Conservation (phyloP, 2,329 filamentous ascomycete species). For the Ophiocordyceps polyrhachis-furcata region DNA sequence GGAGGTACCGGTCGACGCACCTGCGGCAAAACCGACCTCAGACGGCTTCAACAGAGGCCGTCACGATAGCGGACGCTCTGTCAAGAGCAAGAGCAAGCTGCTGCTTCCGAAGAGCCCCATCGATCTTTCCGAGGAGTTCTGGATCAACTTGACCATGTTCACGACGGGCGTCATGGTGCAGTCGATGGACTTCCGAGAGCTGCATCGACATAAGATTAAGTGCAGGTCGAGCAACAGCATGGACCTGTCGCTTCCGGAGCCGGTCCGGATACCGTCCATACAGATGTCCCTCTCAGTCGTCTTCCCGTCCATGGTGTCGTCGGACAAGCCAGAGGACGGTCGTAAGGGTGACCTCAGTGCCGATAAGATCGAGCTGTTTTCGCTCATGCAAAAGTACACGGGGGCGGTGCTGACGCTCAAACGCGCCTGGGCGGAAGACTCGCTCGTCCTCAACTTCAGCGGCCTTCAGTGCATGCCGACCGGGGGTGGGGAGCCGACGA, state of each 20-base stretch:
- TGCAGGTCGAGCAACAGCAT: conserved; percentile 15
- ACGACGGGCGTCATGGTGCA: conserved; percentile 32
- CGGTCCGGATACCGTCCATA: conserved; percentile 28
- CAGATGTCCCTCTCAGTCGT: conserved; percentile 29
- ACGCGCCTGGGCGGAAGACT: conserved; percentile 38
- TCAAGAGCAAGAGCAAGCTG: conserved; percentile 19
- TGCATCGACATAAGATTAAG: conserved; percentile 25
- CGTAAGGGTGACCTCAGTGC: conserved; percentile 1
- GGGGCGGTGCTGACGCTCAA: conserved; percentile 8
- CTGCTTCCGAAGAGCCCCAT: conserved; percentile 24
- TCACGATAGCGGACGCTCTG: conserved; percentile 7
- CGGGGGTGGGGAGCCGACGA: conserved; percentile 2
- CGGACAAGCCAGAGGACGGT: conserved; percentile 2
- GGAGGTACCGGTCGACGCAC: conserved; percentile 29
- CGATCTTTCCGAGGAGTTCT: conserved; percentile 29
- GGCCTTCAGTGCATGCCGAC: conserved; percentile 16
- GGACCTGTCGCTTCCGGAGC: conserved; percentile 21
- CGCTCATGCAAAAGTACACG: conserved; percentile 7
- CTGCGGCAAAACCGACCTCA: no score
- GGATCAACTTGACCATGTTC: conserved; percentile 30
- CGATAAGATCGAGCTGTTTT: conserved; percentile 6
- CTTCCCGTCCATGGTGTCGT: conserved; percentile 16
- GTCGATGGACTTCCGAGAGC: conserved; percentile 26
- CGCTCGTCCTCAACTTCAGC: conserved; percentile 38
- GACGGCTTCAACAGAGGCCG: conserved; percentile 9